Conservation (phyloP, 169 alveolate genomes). For the Eimeria sp. region DNA sequence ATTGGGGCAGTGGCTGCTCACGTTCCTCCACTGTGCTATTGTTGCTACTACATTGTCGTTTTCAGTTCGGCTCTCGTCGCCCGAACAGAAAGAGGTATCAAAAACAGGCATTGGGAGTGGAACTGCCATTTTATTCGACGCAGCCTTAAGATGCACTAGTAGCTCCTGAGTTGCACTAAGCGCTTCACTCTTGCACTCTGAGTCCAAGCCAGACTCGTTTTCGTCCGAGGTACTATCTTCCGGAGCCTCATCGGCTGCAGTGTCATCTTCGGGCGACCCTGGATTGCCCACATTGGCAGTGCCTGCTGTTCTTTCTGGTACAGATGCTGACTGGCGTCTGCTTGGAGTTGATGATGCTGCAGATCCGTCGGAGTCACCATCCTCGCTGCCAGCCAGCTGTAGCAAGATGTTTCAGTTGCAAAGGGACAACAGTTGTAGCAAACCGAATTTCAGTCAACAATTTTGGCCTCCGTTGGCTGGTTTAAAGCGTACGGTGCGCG, state of each 20-base stretch:
- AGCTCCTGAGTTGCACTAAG: slow-evolving; percentile 43
- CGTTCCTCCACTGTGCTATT: slow-evolving; percentile 24
- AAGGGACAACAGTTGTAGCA: not conserved
- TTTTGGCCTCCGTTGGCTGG: not conserved
- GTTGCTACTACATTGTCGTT: slow-evolving; percentile 17
- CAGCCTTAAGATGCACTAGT: slow-evolving; percentile 15
- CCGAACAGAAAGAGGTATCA: not conserved
- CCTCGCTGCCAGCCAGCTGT: slow-evolving; percentile 40
- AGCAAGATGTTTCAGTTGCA: slow-evolving; percentile 2
- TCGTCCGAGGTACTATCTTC: not conserved
- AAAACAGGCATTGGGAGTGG: slow-evolving; percentile 47
- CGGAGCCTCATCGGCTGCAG: not conserved
- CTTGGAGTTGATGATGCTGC: slow-evolving; percentile 19
- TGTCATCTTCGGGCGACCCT: not conserved
- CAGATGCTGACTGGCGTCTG: slow-evolving; percentile 6
- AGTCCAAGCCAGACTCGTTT: not conserved
- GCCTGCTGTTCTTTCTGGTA: not conserved
- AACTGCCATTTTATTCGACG: slow-evolving; percentile 17
- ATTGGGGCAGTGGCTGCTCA: not conserved
- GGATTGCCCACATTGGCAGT: not conserved
- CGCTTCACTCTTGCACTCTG: slow-evolving; percentile 39
- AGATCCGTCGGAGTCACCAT: slow-evolving; percentile 11
- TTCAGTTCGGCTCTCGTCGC: slow-evolving; percentile 2
- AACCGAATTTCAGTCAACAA: not conserved
- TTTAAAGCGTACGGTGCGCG: not conserved